Conservation (phyloP, 495 filamentous ascomycete genomes). For the Terfezia boudieri region DNA sequence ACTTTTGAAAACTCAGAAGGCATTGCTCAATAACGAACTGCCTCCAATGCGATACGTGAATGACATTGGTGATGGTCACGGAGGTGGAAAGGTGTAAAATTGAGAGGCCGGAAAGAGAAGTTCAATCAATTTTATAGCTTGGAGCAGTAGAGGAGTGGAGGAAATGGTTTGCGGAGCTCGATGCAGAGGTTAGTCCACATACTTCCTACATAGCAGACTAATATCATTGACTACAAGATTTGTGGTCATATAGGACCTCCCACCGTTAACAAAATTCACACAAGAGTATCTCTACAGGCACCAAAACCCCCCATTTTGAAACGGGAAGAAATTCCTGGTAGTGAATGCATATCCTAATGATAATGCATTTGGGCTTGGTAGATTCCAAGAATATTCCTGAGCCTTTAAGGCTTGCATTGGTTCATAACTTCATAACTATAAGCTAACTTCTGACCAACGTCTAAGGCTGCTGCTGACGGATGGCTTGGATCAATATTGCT, state of each 20-base stretch:
- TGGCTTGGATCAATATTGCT: no score
- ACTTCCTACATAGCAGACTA: not conserved
- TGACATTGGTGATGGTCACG: not conserved
- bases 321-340: conserved; percentile 4
- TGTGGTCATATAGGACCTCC: conserved; percentile 2
- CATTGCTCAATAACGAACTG: not conserved
- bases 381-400: no score
- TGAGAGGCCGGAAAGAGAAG: not conserved
- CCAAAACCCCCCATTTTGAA: conserved; percentile 5
- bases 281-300: conserved; percentile 1
- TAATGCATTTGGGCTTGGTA: conserved; percentile 8
- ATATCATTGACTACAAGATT: not conserved
- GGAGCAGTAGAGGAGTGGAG: conserved; percentile 2
- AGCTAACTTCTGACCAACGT: no score
- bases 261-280: conserved; percentile 10
- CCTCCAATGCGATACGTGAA: not conserved
- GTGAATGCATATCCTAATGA: conserved; percentile 8
- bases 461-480: no score
- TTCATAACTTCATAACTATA: no score
- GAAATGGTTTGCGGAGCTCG: not conserved
- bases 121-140: conserved; percentile 6
- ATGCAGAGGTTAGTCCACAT: conserved; percentile 1
- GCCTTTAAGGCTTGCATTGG: no score
- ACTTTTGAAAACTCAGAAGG: not conserved
- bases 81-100: not conserved